Evolutionary conservation across 495 filamentous ascomycete species (phyloP).

Genomic region (Podospora sp.): DNA sequence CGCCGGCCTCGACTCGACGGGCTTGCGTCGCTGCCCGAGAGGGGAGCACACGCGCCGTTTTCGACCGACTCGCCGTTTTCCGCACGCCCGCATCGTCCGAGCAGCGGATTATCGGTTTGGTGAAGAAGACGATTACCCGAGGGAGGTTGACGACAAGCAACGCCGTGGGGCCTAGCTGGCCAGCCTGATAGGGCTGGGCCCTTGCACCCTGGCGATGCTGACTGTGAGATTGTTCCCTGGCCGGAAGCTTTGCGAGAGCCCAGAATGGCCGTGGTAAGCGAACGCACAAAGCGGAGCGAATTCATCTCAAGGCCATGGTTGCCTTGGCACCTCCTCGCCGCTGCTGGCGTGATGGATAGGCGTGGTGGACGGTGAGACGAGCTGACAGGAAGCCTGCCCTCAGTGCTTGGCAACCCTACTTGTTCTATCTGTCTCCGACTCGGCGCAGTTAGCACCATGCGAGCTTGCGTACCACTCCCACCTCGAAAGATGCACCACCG

Average conservation of each 20-base stretch:
- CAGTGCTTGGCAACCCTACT: not conserved
- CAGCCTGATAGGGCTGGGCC: slow-evolving; percentile 17
- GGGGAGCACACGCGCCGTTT: not conserved
- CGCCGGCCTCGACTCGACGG: not conserved
- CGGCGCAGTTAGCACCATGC: not conserved
- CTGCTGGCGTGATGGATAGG: not conserved
- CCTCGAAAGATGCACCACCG: not conserved
- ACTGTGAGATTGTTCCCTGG: not conserved
- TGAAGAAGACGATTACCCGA: not conserved
- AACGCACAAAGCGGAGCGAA: not conserved
- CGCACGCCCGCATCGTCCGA: not conserved
- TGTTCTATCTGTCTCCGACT: not conserved
- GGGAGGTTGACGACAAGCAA: not conserved
- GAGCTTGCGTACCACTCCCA: not conserved
- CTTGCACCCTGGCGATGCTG: slow-evolving; percentile 2
- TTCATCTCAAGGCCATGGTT: slow-evolving; percentile 2
- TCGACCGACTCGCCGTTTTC: not conserved
- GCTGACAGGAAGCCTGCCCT: not conserved
- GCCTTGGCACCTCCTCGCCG: slow-evolving; percentile 5
- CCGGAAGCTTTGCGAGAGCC: slow-evolving; percentile 10
- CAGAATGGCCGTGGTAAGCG: slow-evolving; percentile 17
- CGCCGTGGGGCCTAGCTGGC: slow-evolving; percentile 2
- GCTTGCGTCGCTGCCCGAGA: not conserved
- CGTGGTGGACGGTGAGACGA: slow-evolving; percentile 4
- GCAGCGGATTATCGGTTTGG: not conserved